phyloP scores from a whole-genome alignment of 2,329 filamentous ascomycete genomes.

The Aspergillus quadricinctus region DNA sequence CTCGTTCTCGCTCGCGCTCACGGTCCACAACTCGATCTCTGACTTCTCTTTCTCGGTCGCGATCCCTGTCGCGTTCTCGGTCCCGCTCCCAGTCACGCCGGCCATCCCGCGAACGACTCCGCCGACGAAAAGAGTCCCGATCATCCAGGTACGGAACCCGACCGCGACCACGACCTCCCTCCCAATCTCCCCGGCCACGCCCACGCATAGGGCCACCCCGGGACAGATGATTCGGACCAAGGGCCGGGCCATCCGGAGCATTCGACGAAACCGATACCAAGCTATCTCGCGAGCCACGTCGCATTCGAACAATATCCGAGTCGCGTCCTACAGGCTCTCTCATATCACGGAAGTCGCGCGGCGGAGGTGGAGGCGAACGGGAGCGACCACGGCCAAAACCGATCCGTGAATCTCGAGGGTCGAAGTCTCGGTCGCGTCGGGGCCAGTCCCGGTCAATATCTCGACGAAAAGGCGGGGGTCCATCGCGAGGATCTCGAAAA shows the following conservation, averaged over 20 bases:
- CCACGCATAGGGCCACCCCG: conserved; percentile 39
- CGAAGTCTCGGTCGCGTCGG: conserved; percentile 45
- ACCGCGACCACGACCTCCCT: conserved; percentile 41
- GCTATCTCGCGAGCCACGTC: conserved; percentile 43
- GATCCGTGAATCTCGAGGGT: conserved; percentile 40
- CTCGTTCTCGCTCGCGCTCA: conserved; percentile 28
- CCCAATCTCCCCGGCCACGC: conserved; percentile 41
- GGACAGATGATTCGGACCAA: conserved; percentile 28
- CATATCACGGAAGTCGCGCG: conserved; percentile 38
- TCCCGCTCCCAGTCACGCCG: conserved; percentile 41
- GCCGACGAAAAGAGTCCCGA: conserved; percentile 39
- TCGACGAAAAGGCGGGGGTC: conserved; percentile 35
- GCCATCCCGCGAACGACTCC: conserved; percentile 43
- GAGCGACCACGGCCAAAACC: conserved; percentile 45
- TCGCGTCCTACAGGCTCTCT: conserved; percentile 35
- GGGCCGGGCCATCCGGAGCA: conserved; percentile 33
- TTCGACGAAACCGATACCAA: conserved; percentile 34
- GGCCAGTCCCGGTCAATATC: conserved; percentile 43
- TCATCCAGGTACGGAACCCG: conserved; percentile 38
- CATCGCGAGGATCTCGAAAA: conserved; percentile 39
- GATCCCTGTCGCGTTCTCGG: conserved; percentile 29
- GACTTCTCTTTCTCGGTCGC: conserved; percentile 33
- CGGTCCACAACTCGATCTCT: conserved; percentile 30
- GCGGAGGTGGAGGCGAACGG: conserved; percentile 34
- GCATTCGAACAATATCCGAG: conserved; percentile 36